Conservation (phyloP, 1,139 yeast species). For the Protomyces inundatus region DNA sequence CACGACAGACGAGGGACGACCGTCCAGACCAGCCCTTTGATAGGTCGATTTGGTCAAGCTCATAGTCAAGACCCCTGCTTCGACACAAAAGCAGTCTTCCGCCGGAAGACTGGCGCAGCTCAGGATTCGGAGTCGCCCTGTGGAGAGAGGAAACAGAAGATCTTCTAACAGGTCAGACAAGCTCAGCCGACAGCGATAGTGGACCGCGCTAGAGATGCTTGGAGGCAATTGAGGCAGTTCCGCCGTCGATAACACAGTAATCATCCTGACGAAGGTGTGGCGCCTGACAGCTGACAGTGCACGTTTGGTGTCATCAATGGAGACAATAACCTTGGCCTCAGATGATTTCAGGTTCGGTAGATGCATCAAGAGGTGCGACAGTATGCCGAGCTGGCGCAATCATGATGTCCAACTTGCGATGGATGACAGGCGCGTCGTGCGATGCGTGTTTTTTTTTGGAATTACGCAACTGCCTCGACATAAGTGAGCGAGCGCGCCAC, state of each 20-base stretch:
- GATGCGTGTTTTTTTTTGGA: no score
- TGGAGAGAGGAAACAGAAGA: background rate
- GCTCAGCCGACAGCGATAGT: background rate
- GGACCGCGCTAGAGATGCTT: background rate
- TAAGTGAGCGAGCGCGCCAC: no score
- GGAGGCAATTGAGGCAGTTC: background rate
- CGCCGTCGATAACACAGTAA: background rate
- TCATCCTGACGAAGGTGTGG: constrained; percentile 6
- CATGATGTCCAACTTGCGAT: no score
- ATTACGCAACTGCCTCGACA: no score
- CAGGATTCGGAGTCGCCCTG: background rate
- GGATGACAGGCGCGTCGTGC: no score
- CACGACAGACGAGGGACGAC: background rate
- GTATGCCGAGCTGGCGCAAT: no score
- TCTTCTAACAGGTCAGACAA: background rate
- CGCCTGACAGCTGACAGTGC: background rate
- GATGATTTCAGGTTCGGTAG: background rate
- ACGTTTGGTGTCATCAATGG: background rate
- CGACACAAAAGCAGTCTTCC: constrained; percentile 8
- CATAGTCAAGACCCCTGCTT: constrained; percentile 4
- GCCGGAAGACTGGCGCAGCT: background rate
- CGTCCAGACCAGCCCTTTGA: constrained; percentile 17
- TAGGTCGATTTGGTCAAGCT: constrained; percentile 18
- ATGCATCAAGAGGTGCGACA: constrained; percentile 1
- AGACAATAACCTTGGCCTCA: constrained; percentile 4